Evolutionary conservation across 768 basidiomycete genomes (phyloP), one percentile per base, ranked within the genome.

Genomic region (Lactifluus echinatus): DNA sequence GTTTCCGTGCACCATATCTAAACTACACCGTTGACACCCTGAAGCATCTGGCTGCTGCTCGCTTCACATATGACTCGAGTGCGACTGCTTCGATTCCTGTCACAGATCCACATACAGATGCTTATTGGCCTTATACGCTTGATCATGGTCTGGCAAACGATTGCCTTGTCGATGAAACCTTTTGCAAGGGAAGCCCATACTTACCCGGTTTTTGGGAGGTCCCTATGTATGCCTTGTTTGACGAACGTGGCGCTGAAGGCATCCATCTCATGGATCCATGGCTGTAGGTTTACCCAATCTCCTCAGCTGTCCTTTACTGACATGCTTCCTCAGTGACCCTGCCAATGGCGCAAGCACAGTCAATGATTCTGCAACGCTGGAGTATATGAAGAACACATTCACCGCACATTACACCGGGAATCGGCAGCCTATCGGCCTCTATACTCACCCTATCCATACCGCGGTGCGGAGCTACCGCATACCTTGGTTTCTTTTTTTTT

Each of bases 171-270:
- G 77, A 74, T 26, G 69, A n/a, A n/a, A n/a, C n/a, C n/a, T n/a
- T 77, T 3, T 89, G 89, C 70, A 77, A 82, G 64, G 88, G 89
- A 43, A 67, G 84, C 70, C 84, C 85, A 6, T 78, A 79, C 61
- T 71, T 89, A 2, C 84, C 86, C 21, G 88, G 89, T 4, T 77
- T 91, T 65, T 91, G 89, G 89, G 87, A 90, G 70, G 76, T 89
- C 52, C 89, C 89, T 1, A 89, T 90, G 87, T 88, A 88, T 67
- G 83, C 83, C 0, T 78, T 81, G 69, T 89, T 89, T 61, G 87
- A 87, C 66, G 57, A 76, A 10, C 68, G 71, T 11, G 84, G 84
- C 4, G 72, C 69, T 8, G 70, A 60, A 7, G 85, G 85, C 0
- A 69, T 74, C 15, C 87, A 89, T 72, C 72, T 89, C 63, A 89